A percentile compares a stretch with the other conserved stretches of the same genome.
These are phyloP conservation scores for Wallacemonas sp. DNA, from an alignment of 208 protist genomes.

Conservation along the genomic window DNA sequence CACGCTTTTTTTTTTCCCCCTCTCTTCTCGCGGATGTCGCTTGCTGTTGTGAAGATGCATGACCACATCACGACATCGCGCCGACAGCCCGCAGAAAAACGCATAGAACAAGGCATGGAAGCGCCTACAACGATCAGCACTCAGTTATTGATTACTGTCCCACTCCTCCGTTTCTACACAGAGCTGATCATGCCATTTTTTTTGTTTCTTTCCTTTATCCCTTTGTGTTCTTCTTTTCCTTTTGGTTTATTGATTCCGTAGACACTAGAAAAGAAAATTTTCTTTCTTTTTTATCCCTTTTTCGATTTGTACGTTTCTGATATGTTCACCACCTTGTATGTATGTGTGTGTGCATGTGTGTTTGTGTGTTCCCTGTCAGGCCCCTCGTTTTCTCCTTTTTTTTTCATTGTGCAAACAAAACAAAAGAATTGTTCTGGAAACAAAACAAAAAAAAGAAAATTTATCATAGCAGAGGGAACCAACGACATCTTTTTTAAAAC, in stretches of 20 bases:
- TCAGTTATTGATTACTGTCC: background rate
- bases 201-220: background rate
- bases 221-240: conserved; percentile 15
- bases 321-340: conserved; percentile 11
- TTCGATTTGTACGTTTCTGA: background rate
- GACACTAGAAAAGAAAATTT: conserved; percentile 13
- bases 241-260: conserved; percentile 15
- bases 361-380: conserved; percentile 2
- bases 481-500: background rate
- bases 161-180: background rate
- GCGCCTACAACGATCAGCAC: no score
- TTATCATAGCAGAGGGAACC: background rate
- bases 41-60: conserved; percentile 3
- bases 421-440: conserved; percentile 4
- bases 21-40: conserved; percentile 18
- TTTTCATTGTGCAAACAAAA: conserved; percentile 2
- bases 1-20: conserved; percentile 1
- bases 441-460: conserved; percentile 10
- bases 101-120: no score
- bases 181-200: background rate
- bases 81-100: no score
- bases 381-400: background rate
- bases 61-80: background rate
- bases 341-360: conserved; percentile 2
- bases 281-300: conserved; percentile 24